These are phyloP conservation scores for Triticum aestivum DNA, from an alignment of 176 grass and related monocot genomes.

Conservation along the genomic window IWGSC_CS_RefSeq_v2.1 NC_057800.1:61075017-61075516, in stretches of 20 bases:
- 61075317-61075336: constrained; percentile 86
- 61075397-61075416: neutral
- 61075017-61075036: constrained; percentile 85
- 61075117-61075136: constrained; percentile 54
- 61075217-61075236: constrained; percentile 48
- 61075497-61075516: too few species aligned
- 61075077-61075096: constrained; percentile 98
- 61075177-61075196: neutral
- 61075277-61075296: constrained; percentile 45
- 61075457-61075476: neutral
- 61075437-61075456: neutral
- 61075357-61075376: constrained; percentile 78
- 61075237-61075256: constrained; percentile 89
- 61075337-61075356: constrained; percentile 84
- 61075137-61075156: neutral
- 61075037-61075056: constrained; percentile 96
- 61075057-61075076: constrained; percentile 89
- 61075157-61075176: neutral
- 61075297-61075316: constrained; percentile 88
- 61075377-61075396: constrained; percentile 17
- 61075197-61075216: constrained; percentile 45
- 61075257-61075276: constrained; percentile 16
- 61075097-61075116: constrained; percentile 98
- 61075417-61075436: neutral
- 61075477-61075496: constrained; percentile 46